Percentiles rank a stretch among this genome's conserved stretches.
Conservation (phyloP, 169 alveolate species). For the Eimeria necatrix region DNA sequence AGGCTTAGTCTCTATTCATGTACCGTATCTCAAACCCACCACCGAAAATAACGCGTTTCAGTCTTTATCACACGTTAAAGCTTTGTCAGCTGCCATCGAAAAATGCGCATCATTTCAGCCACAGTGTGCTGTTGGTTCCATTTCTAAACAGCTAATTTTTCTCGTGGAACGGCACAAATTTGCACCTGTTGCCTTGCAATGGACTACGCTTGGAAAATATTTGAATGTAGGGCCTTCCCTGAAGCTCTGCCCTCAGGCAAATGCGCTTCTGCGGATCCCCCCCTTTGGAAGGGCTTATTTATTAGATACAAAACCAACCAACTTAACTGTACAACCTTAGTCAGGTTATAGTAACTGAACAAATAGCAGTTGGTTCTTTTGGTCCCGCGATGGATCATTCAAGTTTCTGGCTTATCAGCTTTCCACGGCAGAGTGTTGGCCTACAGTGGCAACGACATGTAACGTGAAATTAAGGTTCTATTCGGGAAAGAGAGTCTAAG, state of each 20-base stretch:
- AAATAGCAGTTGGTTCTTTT: slow-evolving; percentile 68
- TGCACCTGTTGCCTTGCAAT: too few species aligned
- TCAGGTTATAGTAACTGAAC: slow-evolving; percentile 80
- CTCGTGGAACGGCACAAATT: too few species aligned
- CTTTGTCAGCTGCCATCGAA: too few species aligned
- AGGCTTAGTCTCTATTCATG: too few species aligned
- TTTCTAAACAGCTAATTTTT: too few species aligned
- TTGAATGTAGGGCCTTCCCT: too few species aligned
- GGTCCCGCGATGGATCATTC: slow-evolving; percentile 82
- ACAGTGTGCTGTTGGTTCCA: too few species aligned
- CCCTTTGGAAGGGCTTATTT: slow-evolving; percentile 72
- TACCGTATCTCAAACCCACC: too few species aligned
- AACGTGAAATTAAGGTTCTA: slow-evolving; percentile 97
- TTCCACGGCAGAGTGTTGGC: slow-evolving; percentile 96
- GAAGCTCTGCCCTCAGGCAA: slow-evolving; percentile 59
- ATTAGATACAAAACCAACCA: slow-evolving; percentile 82
- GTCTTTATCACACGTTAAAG: too few species aligned
- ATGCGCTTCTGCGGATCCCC: slow-evolving; percentile 78
- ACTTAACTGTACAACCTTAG: slow-evolving; percentile 64
- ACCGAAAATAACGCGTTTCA: too few species aligned
- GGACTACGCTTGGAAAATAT: too few species aligned
- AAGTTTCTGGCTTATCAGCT: slow-evolving; percentile 87
- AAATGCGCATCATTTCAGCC: too few species aligned
- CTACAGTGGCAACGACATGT: slow-evolving; percentile 97
- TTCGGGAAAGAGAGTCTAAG: slow-evolving; percentile 98